These are phyloP conservation scores for Penicillium sp. DNA, from an alignment of 2,329 filamentous ascomycete species.

Conservation along the genomic window DNA sequence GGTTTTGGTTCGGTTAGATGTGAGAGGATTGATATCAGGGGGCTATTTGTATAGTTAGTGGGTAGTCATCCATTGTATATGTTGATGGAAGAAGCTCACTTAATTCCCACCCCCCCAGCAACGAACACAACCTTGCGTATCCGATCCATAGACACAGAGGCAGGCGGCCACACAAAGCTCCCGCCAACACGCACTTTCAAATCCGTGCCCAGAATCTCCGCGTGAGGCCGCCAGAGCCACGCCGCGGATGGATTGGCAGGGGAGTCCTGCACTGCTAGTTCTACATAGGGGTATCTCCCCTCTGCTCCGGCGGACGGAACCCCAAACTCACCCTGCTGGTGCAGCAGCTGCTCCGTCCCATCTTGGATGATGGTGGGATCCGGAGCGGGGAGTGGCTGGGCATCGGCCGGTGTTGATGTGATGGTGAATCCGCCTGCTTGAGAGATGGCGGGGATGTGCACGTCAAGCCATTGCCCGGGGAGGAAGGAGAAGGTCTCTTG, in stretches of 20 bases:
- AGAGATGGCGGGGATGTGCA: constrained; percentile 64
- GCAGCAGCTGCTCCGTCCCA: neutral
- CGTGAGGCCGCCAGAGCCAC: constrained; percentile 65
- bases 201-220: constrained; percentile 55
- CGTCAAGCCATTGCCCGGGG: constrained; percentile 85
- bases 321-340: constrained; percentile 18
- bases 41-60: constrained; percentile 40
- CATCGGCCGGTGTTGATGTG: constrained; percentile 66
- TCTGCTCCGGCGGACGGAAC: constrained; percentile 20
- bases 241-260: constrained; percentile 67
- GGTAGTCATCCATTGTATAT: neutral
- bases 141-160: constrained; percentile 35
- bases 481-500: constrained; percentile 56
- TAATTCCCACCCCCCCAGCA: constrained; percentile 78
- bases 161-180: constrained; percentile 71
- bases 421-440: constrained; percentile 85
- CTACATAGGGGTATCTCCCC: constrained; percentile 54
- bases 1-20: constrained; percentile 48
- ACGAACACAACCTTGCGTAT: constrained; percentile 66
- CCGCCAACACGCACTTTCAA: constrained; percentile 72
- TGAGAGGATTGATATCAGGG: constrained; percentile 69
- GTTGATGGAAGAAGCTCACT: constrained; percentile 44
- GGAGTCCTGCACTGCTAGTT: constrained; percentile 73
- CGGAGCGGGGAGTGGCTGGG: constrained; percentile 32
- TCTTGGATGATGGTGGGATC: constrained; percentile 14